Evolutionary conservation across 139 green algal species (phyloP).

Genomic region (Monoraphidium neglectum): DNA sequence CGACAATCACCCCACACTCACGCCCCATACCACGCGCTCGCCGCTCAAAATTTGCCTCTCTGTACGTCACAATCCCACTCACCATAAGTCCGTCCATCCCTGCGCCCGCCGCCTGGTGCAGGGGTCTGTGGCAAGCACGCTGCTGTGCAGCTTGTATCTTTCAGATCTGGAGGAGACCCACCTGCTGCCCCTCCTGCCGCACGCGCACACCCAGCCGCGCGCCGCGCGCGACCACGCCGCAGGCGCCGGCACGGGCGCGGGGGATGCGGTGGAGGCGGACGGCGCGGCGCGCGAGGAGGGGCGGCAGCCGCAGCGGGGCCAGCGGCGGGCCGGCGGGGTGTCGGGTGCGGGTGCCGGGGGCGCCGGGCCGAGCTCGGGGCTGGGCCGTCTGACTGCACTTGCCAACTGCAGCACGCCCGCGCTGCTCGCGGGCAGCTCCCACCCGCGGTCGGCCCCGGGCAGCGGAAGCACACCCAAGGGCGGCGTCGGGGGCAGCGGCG

Average conservation of each 20-base stretch:
- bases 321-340: background rate
- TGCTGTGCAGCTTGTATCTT: conserved; percentile 93
- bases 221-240: background rate
- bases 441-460: too few species aligned
- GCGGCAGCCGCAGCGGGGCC: conserved; percentile 1
- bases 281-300: background rate
- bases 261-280: background rate
- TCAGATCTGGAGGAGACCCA: conserved; percentile 73
- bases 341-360: background rate
- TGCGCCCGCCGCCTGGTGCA: conserved; percentile 43
- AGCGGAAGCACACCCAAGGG: too few species aligned
- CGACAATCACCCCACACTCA: too few species aligned
- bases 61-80: background rate
- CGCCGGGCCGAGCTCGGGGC: too few species aligned
- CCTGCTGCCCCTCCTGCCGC: conserved; percentile 62
- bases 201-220: background rate
- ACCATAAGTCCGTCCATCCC: background rate
- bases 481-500: too few species aligned
- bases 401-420: too few species aligned
- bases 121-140: conserved; percentile 78
- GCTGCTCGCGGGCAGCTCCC: too few species aligned
- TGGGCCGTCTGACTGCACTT: too few species aligned
- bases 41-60: background rate
- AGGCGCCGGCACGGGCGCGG: background rate
- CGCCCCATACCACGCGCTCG: too few species aligned